Evolutionary conservation across 768 basidiomycete genomes (phyloP).

Genomic region (Daedaleopsis nitida): DNA sequence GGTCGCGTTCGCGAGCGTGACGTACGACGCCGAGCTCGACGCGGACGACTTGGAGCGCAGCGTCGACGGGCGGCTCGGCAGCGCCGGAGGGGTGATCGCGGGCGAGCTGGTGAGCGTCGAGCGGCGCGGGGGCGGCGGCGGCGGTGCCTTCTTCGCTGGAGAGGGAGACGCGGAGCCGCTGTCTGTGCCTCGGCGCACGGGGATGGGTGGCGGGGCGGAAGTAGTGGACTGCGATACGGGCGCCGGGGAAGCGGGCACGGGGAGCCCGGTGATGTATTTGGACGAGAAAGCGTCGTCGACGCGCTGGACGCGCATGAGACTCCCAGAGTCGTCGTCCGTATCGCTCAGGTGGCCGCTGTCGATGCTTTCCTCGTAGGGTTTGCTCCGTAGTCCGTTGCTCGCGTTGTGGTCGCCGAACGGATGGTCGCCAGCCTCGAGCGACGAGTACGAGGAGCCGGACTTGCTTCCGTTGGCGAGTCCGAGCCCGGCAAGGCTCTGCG

Average conservation of each 20-base stretch:
- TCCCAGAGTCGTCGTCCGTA: slow-evolving; percentile 44
- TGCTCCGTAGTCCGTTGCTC: slow-evolving; percentile 40
- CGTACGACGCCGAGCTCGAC: slow-evolving; percentile 36
- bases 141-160: slow-evolving; percentile 29
- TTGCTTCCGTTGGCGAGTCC: slow-evolving; percentile 6
- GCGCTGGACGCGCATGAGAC: slow-evolving; percentile 21
- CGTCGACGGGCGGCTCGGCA: slow-evolving; percentile 23
- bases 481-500: slow-evolving; percentile 3
- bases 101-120: slow-evolving; percentile 16
- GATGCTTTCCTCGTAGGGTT: slow-evolving; percentile 41
- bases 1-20: slow-evolving; percentile 41
- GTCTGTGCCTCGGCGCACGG: slow-evolving; percentile 14
- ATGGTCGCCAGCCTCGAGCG: slow-evolving; percentile 41
- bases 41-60: slow-evolving; percentile 22
- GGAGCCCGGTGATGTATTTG: slow-evolving; percentile 4
- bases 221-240: not conserved
- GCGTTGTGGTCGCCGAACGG: slow-evolving; percentile 46
- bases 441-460: slow-evolving; percentile 11
- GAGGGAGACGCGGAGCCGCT: slow-evolving; percentile 6
- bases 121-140: slow-evolving; percentile 34
- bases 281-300: slow-evolving; percentile 19
- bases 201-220: not conserved
- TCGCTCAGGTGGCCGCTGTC: slow-evolving; percentile 19
- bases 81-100: slow-evolving; percentile 11
- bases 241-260: slow-evolving; percentile 1